Evolutionary conservation across 306 rosid genomes (phyloP), one percentile per base, ranked within the genome.

Genomic region (Luffa aegyptiaca): DNA sequence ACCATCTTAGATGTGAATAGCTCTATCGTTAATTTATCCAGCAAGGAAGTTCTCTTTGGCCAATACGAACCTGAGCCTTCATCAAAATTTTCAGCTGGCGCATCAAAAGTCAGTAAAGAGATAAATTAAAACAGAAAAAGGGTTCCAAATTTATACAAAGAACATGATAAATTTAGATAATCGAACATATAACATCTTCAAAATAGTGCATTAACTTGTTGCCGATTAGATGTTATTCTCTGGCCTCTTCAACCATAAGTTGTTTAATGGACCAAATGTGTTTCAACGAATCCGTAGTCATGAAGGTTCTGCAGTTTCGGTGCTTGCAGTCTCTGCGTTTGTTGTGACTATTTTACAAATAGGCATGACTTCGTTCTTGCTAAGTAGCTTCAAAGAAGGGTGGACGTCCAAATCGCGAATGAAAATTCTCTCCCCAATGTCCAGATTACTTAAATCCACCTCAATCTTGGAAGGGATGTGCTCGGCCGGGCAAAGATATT

Each of bases 381-480:
- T 89, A 56, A 93, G 89, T 82, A 95, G 97, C 93, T 91, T 93
- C 89, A 93, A 51, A 63, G 93, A 93, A 72, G 97, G 93, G 84
- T 90, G 92, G 73, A 93, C 87, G 79, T 85, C 86, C 6, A 93
- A 66, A 44, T 95, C 96, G 11, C 79, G 90, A 76, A 90, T 85
- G 84, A 88, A 84, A 44, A 94, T 71, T 81, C 89, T 89, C 73
- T 95, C 97, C 48, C 90, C 97, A 55, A 93, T 81, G 75, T 95
- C 99, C 64, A 95, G 88, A 21, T 91, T 84, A 89, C 97, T 89
- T 52, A 90, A 87, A 75, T 95, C 97, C 80, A 95, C 96, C 88
- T 89, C 97, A 75, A 95, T 81, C 86, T 90, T 92, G 36, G 90
- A 65, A 76, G 97, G 99, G 82, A 95, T 89, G 81, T 89, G 91